Base-by-base conservation (phyloP, 441 rosid genomes). In the Brassica hybrid region DNA sequence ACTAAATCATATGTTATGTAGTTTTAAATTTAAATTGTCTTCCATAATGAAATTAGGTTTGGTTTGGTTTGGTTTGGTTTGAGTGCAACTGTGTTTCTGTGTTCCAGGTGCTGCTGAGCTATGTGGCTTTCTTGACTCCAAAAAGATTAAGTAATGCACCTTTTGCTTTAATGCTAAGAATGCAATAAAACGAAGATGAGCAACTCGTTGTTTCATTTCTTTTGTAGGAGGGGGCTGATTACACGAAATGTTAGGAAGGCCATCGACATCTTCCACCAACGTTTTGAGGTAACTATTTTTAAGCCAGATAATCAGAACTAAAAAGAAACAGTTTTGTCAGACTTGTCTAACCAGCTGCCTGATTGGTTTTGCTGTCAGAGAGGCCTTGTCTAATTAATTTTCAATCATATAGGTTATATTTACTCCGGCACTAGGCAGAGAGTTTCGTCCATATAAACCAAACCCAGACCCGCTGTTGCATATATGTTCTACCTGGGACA, bases 361-460 rank as follows among this genome's bases (percentile, higher is more conserved):
- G 65, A 45, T 72, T 21, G 4, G 27, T 78, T 72, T 59, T 36
- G 13, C 36, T 48, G 45, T 10, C 16, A n/a, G 67, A 18, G 19
- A 32, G 2, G 38, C 69, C 65, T 56, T 60, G 7, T 16, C 71
- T 62, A 27, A 0, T 63, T 62, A 7, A 25, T 38, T 74, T 27
- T 65, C 62, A 36, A 54, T 74, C 69, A 54, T 52, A 32, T 88
- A 91, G 99, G 76, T 85, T 71, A 81, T 71, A 23, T 94, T 94
- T 83, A 74, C 87, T 77, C 97, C 99, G 43, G 99, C 98, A 38
- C 84, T 94, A 73, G 92, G 97, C 85, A 88, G 99, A 82, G 99
- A 94, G 85, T 91, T 93, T 80, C 92, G 94, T 41, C 98, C 99
- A 70, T 93, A 69, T 80, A 94, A 93, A 76, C 98, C 97, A 25